These are phyloP conservation scores for Punica granatum DNA, from an alignment of 345 rosid species.

Conservation along the genomic window DNA sequence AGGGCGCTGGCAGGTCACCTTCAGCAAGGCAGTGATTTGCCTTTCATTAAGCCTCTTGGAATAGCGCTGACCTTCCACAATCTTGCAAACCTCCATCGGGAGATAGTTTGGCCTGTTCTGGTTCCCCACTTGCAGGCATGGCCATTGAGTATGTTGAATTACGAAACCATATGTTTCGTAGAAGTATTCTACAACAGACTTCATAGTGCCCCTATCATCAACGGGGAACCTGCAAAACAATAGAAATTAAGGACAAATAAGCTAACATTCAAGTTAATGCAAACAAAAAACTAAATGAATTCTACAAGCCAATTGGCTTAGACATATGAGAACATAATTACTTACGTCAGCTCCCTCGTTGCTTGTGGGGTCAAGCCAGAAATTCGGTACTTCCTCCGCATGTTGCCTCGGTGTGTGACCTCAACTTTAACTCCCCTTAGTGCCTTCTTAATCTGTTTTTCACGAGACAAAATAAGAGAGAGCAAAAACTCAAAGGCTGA, in stretches of 20 bases:
- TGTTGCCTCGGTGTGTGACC: constrained; percentile 47
- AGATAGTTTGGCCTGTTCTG: constrained; percentile 41
- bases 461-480: not conserved
- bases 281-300: not conserved
- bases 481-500: too few species aligned
- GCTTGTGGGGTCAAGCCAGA: constrained; percentile 49
- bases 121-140: constrained; percentile 49
- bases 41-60: constrained; percentile 89
- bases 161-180: constrained; percentile 36
- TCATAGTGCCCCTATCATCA: constrained; percentile 37
- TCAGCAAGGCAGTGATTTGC: constrained; percentile 84
- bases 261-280: not conserved
- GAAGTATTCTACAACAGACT: constrained; percentile 45
- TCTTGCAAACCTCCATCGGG: constrained; percentile 81
- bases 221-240: constrained; percentile 30
- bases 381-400: constrained; percentile 44
- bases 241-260: not conserved
- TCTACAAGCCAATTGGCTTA: not conserved
- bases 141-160: constrained; percentile 42
- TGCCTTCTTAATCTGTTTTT: constrained; percentile 38
- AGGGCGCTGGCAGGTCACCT: constrained; percentile 95
- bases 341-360: constrained; percentile 46
- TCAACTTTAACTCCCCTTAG: constrained; percentile 49
- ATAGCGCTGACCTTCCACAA: constrained; percentile 96
- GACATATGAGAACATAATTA: not conserved